Evolutionary conservation across 352 stramenopile genomes (phyloP), one percentile per base, ranked within the genome.

Genomic region (Phytophthora foliorum): DNA sequence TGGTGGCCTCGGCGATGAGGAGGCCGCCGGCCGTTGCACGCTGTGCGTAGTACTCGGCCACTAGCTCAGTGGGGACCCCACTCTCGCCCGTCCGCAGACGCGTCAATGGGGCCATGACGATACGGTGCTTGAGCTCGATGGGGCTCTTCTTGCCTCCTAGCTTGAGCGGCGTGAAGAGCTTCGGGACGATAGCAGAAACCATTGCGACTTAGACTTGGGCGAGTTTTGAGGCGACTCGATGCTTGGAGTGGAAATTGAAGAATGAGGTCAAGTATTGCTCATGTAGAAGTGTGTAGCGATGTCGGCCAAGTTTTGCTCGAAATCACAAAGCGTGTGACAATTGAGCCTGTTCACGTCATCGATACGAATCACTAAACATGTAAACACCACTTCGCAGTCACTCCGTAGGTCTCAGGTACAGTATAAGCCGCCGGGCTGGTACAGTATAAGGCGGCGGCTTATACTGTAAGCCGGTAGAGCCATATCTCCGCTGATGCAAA

Each of bases 81-180:
- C 63, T 66, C 7, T 70, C 69, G 9, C 59, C 72, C 14, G 60
- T 67, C 22, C 59, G 76, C 54, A 75, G 3, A 31, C 57, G 76
- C 38, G 81, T 90, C 13, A 86, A 54, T 24, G 81, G 81, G 8
- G 80, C 81, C 69, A 89, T 78, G 21, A 82, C 74, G 27, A 90
- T 65, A 25, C 80, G 74, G 52, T 89, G 75, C 21, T 74, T 69
- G 21, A 88, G 69, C 41, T 74, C 32, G 13, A 84, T 45, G 19
- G 66, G 53, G 38, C 54, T 25, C 38, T 75, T 77, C 27, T 66
- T 67, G 42, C 63, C 72, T 31, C 72, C 77, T 11, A 83, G 48
- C 31, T 57, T 79, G 42, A 85, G 54, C 14, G 67, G 50, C n/a
- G 71, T 61, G 67, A 84, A 81, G 38, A 84, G 74, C 51, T 72